Base-by-base conservation (phyloP, 768 basidiomycete genomes). In the Kwoniella dejecticola region DNA sequence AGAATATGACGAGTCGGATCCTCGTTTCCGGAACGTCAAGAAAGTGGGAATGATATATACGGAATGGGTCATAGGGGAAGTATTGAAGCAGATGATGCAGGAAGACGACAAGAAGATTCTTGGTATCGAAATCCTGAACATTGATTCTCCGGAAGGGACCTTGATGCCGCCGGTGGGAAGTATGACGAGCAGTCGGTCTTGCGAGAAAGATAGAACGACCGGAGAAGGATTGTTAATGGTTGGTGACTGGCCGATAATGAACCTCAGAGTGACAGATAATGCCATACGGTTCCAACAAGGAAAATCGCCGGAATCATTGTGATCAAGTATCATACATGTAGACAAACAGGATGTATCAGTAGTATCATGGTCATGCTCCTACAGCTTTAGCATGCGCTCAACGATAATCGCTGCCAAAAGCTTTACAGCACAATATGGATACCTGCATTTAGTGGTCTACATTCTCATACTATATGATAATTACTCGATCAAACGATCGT, bases 1-100 rank as follows among this genome's bases (percentile, higher is more conserved):
- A 3, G 48, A 50, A 12, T 50, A 15, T 31, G 73, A 75, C 3
- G 64, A 69, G 21, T 48, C 26, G 41, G 57, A 52, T 24, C 53
- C 64, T 8, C 30, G 24, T 1, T 19, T 60, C 17, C 29, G 48
- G 10, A 42, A 55, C 2, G 29, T 66, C 13, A 57, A 68, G 13
- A 62, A 62, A 17, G 60, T 63, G 10, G 76, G 70, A 11, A 70
- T 77, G 61, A 21, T 74, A 8, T 77, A 71, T 53, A 45, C 69
- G 4, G 66, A 72, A 11, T 45, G 55, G 46, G n/a, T 62, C 3
- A 62, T 75, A 24, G 73, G 73, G 0, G 57, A 64, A 29, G 41
- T 57, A 0, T 19, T 74, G 7, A 12, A 42, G 44, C 23, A 41
- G n/a, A 24, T 60, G 17, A 49, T 62, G 31, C 40, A 46, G 2